Percentiles rank a stretch among this genome's conserved stretches.
These are phyloP conservation scores for Buxus sempervirens DNA, from an alignment of 164 flowering plant species.

Conservation along the genomic window DNA sequence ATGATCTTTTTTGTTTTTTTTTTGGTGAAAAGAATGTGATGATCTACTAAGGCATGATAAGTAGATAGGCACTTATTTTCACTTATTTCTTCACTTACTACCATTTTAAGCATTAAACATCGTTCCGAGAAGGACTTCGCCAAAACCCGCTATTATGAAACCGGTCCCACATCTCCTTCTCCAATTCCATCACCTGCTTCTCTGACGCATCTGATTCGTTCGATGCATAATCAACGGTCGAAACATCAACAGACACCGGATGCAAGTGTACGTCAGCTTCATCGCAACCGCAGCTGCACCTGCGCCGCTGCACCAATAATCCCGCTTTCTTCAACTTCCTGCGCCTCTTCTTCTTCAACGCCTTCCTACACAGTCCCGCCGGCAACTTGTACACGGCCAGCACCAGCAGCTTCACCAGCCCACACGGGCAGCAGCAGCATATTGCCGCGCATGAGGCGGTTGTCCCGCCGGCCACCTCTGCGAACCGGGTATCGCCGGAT, in stretches of 20 bases:
- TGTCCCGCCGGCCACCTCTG: slow-evolving; percentile 77
- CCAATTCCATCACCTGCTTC: slow-evolving; percentile 38
- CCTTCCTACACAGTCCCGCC: slow-evolving; percentile 63
- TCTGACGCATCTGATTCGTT: slow-evolving; percentile 14
- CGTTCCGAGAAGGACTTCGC: slow-evolving; percentile 73
- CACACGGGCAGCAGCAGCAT: slow-evolving; percentile 89
- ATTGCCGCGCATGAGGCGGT: slow-evolving; percentile 83
- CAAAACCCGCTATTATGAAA: slow-evolving; percentile 79
- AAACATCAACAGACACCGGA: slow-evolving; percentile 5
- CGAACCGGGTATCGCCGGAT: slow-evolving; percentile 30
- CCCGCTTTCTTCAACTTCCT: slow-evolving; percentile 29
- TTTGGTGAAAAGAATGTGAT: too few species aligned
- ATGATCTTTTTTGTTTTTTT: too few species aligned
- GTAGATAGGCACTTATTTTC: too few species aligned
- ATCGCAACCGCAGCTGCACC: slow-evolving; percentile 34
- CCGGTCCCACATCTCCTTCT: slow-evolving; percentile 79
- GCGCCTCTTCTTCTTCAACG: slow-evolving; percentile 35
- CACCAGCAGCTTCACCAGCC: slow-evolving; percentile 45
- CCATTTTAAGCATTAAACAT: neutral
- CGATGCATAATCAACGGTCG: neutral
- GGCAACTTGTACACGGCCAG: slow-evolving; percentile 75
- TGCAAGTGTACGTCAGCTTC: slow-evolving; percentile 35
- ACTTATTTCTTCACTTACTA: neutral
- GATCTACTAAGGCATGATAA: too few species aligned
- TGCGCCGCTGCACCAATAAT: slow-evolving; percentile 16